Conservation (phyloP, 441 rosid species). For the Euphorbia corollata region DNA sequence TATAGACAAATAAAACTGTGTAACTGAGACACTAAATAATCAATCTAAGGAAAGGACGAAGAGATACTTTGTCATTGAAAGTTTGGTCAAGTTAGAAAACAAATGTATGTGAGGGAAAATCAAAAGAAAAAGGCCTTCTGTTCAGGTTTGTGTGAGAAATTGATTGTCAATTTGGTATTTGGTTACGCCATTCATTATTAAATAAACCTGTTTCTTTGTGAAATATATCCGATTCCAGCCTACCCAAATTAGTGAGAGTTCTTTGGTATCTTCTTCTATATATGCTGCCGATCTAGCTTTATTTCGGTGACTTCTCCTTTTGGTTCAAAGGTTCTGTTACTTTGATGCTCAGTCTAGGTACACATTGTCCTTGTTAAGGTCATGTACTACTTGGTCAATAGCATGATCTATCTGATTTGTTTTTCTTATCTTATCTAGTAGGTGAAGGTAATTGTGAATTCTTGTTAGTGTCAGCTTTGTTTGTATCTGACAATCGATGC, state of each 20-base stretch:
- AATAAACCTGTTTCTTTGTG: slow-evolving; percentile 1
- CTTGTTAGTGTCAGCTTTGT: not conserved
- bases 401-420: slow-evolving; percentile 14
- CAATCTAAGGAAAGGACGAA: not conserved
- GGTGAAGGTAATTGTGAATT: slow-evolving; percentile 6
- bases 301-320: not conserved
- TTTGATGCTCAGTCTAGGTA: not conserved
- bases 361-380: not conserved
- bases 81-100: not conserved
- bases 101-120: not conserved
- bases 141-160: not conserved
- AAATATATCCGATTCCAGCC: not conserved
- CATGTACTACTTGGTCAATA: not conserved
- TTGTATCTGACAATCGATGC: slow-evolving; percentile 2
- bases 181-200: not conserved
- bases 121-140: not conserved
- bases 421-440: not conserved
- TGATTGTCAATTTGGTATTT: not conserved
- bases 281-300: slow-evolving; percentile 6
- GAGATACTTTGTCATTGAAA: not conserved
- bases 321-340: slow-evolving; percentile 1
- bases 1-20: not conserved
- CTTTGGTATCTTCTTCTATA: not conserved
- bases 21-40: not conserved
- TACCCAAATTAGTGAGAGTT: not conserved